phyloP scores from a whole-genome alignment of 2,329 filamentous ascomycete genomes.

The Emergomyces africanus region DNA sequence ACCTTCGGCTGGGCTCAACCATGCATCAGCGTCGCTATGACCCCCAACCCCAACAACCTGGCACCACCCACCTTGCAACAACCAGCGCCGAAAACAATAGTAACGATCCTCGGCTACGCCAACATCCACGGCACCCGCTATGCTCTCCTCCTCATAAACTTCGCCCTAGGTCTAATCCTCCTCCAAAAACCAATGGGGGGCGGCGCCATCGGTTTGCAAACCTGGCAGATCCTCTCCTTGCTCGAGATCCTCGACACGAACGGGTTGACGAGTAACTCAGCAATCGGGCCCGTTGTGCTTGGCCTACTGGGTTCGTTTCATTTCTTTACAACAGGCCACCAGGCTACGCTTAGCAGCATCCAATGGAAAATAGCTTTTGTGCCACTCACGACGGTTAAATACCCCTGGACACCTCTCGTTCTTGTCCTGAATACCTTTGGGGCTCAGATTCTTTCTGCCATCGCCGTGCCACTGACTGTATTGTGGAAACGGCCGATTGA shows the following conservation, averaged over 20 bases:
- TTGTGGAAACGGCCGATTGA: constrained; percentile 83
- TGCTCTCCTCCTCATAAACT: constrained; percentile 67
- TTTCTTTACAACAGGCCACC: constrained; percentile 97
- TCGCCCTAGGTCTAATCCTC: constrained; percentile 62
- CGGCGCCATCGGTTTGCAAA: constrained; percentile 65
- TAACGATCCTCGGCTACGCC: constrained; percentile 79
- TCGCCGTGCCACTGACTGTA: constrained; percentile 65
- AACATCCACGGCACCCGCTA: constrained; percentile 91
- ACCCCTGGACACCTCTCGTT: constrained; percentile 78
- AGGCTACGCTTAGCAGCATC: constrained; percentile 73
- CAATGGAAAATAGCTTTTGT: constrained; percentile 97
- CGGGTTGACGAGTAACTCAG: constrained; percentile 42
- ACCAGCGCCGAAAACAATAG: constrained; percentile 28
- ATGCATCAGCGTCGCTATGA: constrained; percentile 59
- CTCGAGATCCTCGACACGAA: constrained; percentile 53
- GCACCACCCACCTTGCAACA: constrained; percentile 7
- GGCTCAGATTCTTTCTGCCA: constrained; percentile 69
- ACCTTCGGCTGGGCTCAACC: constrained; percentile 80
- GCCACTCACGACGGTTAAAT: constrained; percentile 65
- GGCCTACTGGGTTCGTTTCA: constrained; percentile 85
- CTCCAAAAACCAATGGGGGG: constrained; percentile 92
- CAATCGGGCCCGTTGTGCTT: constrained; percentile 73
- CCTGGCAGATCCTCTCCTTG: constrained; percentile 78
- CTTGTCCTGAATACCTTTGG: constrained; percentile 80
- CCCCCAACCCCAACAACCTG: constrained; percentile 34